These are phyloP conservation scores for Phialophora chinensis DNA, from an alignment of 2,329 filamentous ascomycete genomes.

Conservation along the genomic window DNA sequence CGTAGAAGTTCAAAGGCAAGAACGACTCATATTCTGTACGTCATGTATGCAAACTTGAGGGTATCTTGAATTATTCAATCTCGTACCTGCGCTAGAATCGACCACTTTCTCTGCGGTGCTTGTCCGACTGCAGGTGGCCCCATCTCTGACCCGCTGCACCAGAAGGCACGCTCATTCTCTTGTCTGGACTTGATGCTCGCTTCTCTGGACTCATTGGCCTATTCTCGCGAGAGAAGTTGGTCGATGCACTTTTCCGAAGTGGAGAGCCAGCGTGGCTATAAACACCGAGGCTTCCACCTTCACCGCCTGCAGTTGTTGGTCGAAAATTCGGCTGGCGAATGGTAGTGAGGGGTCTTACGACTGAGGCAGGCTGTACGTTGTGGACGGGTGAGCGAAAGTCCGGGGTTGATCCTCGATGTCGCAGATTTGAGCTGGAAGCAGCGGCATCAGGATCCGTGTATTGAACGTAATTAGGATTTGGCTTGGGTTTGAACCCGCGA, in stretches of 20 bases:
- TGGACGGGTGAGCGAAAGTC: slow-evolving; percentile 48
- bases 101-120: slow-evolving; percentile 42
- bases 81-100: slow-evolving; percentile 38
- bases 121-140: slow-evolving; percentile 41
- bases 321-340: slow-evolving; percentile 63
- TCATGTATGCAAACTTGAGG: slow-evolving; percentile 9
- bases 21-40: slow-evolving; percentile 4
- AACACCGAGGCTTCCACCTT: slow-evolving; percentile 80
- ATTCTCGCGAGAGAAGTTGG: slow-evolving; percentile 49
- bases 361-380: slow-evolving; percentile 56
- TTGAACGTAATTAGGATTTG: slow-evolving; percentile 77
- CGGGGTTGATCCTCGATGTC: slow-evolving; percentile 55
- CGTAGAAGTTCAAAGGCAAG: slow-evolving; percentile 15
- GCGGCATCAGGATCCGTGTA: slow-evolving; percentile 72
- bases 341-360: slow-evolving; percentile 50
- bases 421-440: slow-evolving; percentile 48
- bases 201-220: slow-evolving; percentile 45
- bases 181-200: slow-evolving; percentile 50
- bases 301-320: slow-evolving; percentile 54
- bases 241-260: slow-evolving; percentile 75
- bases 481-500: slow-evolving; percentile 78
- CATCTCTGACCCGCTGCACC: slow-evolving; percentile 45
- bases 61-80: slow-evolving; percentile 10
- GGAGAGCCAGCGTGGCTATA: slow-evolving; percentile 82
- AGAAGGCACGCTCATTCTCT: slow-evolving; percentile 50